Evolutionary conservation across 148 eudicot species (phyloP), one percentile per base, ranked within the genome.

Genomic region (Vaccinium vitisidaea): DNA sequence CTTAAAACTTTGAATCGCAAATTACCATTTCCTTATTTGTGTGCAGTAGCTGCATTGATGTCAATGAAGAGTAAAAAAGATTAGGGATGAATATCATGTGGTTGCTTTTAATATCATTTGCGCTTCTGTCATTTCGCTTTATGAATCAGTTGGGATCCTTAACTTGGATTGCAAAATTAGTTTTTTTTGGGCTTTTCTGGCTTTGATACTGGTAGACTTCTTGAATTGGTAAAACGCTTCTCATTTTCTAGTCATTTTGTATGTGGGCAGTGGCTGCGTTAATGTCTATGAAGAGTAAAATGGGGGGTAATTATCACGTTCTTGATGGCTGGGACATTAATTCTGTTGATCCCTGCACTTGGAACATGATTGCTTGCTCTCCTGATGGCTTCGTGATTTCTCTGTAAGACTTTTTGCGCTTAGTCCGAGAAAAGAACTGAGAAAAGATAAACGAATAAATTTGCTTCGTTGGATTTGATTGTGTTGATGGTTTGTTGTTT

Each of bases 271-370:
- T 96, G 87, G 97, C 97, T 84, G 97, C 98, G 82, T 88, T 96
- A 88, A 96, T 96, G 98, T 89, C 94, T 85, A 63, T 96, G 88
- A 96, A 96, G 92, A 92, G 80, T 65, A 92, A 91, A 84, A 91
- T 96, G 97, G 87, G 65, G 83, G 96, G 93, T 90, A 90, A 88
- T 79, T 63, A 88, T 50, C 89, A 90, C 75, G 94, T 93, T 79
- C 94, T 96, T 82, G 90, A 92, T 84, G 97, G 95, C 52, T 96
- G 99, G 99, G 99, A 96, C 87, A 92, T 93, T 7, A 93, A 96
- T 83, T 96, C 99, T 63, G 99, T 96, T 70, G 99, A 96, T 90
- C 99, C 99, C 83, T 96, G 99, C 87, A 96, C 98, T 87, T 96
- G 99, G 99, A 89, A 91, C 89, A 92, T 94, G 95, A 93, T 96